Base-by-base conservation (phyloP, 176 grass and related monocot species). In the Phoenix roebelenii region DNA sequence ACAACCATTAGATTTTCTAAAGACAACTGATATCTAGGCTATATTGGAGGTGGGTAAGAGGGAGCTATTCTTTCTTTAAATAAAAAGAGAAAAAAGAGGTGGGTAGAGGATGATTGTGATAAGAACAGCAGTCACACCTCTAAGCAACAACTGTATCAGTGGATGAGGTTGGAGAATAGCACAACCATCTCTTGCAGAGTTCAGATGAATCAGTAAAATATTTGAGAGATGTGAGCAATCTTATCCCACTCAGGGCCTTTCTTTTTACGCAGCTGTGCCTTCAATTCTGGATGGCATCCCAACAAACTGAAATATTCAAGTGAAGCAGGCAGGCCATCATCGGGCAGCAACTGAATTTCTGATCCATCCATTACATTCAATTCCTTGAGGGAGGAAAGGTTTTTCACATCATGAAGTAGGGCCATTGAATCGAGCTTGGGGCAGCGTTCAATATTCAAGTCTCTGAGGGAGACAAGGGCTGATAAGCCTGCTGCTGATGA, bases 341-440 rank as follows among this genome's bases (percentile, higher is more conserved):
- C 64, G 5, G 64, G 64, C 3, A 67, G 51, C 17, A 16, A 67
- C 51, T 54, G 51, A 23, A 67, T 7, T 10, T 67, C 23, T 5
- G 51, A 53, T 18, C 64, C 64, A 30, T 55, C 64, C 64, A 67
- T 54, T 67, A 67, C 30, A 5, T 30, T 67, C 64, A 67, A 32
- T 7, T 23, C 24, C 49, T 22, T 67, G 18, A 67, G 64, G 3
- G 64, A 32, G 19, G 50, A 30, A 67, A 67, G 23, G 16, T 18
- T 67, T 15, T 20, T 26, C 23, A 67, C 23, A 6, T 32, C 16
- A 20, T 50, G 51, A 18, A 54, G 51, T 22, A 55, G 6, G 5
- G 19, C 23, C 23, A 2, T 20, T 26, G 64, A 15, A 18, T 55
- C 51, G 0, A 67, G 16, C 17, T 54, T 55, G 3, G 25, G 51